phyloP scores from a whole-genome alignment of 1,139 yeast species.

The Yamadazyma triangularis region DNA sequence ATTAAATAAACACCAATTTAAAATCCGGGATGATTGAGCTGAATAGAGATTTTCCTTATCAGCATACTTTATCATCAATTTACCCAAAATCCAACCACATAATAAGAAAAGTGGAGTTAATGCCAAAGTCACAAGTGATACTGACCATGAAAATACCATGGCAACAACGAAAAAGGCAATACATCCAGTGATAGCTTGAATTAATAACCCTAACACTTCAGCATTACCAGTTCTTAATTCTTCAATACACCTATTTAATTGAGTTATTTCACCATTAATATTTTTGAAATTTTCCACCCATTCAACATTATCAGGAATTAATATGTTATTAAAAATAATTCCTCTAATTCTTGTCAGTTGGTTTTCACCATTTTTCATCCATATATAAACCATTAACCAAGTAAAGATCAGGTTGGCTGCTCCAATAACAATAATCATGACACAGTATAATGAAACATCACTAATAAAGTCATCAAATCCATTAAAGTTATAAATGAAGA shows the following conservation, averaged over 20 bases:
- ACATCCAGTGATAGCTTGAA: slow-evolving; percentile 50
- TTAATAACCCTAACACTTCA: slow-evolving; percentile 56
- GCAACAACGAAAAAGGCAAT: slow-evolving; percentile 62
- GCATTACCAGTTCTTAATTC: slow-evolving; percentile 70
- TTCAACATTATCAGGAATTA: slow-evolving; percentile 17
- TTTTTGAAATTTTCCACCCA: slow-evolving; percentile 61
- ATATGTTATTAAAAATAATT: slow-evolving; percentile 9
- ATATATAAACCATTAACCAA: slow-evolving; percentile 54
- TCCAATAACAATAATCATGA: slow-evolving; percentile 56
- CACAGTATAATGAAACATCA: slow-evolving; percentile 45
- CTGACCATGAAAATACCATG: slow-evolving; percentile 75
- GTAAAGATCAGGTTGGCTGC: slow-evolving; percentile 45
- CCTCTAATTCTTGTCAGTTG: slow-evolving; percentile 59
- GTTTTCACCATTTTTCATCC: slow-evolving; percentile 72
- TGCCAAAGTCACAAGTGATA: slow-evolving; percentile 71
- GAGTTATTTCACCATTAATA: slow-evolving; percentile 60
- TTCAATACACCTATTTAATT: slow-evolving; percentile 70
- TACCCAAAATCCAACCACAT: slow-evolving; percentile 49
- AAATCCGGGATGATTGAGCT: slow-evolving; percentile 52
- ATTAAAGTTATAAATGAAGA: slow-evolving; percentile 23
- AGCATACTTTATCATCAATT: slow-evolving; percentile 45
- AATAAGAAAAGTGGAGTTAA: slow-evolving; percentile 63
- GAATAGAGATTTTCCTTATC: slow-evolving; percentile 54
- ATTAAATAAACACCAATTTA: slow-evolving; percentile 68
- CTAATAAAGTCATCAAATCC: slow-evolving; percentile 30